phyloP scores from a whole-genome alignment of 495 filamentous ascomycete species.

The Oidiodendron maius region DNA sequence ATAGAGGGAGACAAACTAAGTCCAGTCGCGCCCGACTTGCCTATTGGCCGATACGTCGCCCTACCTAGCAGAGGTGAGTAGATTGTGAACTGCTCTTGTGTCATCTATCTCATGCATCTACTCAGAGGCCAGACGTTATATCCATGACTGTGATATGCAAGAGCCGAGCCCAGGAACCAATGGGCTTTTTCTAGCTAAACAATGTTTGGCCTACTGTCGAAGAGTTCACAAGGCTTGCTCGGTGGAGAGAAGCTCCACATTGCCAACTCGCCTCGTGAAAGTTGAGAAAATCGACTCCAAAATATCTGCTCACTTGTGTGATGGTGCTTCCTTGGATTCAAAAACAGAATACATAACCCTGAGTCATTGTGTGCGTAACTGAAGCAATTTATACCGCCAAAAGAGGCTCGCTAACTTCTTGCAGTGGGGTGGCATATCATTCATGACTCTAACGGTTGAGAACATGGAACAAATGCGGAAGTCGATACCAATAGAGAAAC shows the following conservation, averaged over 20 bases:
- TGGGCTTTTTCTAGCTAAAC: too few species aligned
- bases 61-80: not conserved
- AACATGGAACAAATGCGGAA: not conserved
- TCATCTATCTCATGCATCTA: too few species aligned
- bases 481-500: conserved; percentile 2
- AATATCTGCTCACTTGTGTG: not conserved
- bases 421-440: not conserved
- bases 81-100: too few species aligned
- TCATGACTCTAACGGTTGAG: not conserved
- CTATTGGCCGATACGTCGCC: conserved; percentile 3
- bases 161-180: too few species aligned
- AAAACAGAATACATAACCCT: conserved; percentile 1
- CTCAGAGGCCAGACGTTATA: too few species aligned
- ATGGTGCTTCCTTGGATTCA: not conserved
- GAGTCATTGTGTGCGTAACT: conserved; percentile 6
- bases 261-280: conserved; percentile 1
- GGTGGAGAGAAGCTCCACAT: too few species aligned
- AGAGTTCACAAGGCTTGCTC: too few species aligned
- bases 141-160: too few species aligned
- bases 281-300: not conserved
- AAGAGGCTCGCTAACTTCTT: too few species aligned
- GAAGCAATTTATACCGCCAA: too few species aligned
- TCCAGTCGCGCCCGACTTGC: not conserved
- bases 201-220: too few species aligned
- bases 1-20: conserved; percentile 1